Evolutionary conservation across 1,139 yeast species (phyloP).

Genomic region (Pneumocystis oryctolagi): DNA sequence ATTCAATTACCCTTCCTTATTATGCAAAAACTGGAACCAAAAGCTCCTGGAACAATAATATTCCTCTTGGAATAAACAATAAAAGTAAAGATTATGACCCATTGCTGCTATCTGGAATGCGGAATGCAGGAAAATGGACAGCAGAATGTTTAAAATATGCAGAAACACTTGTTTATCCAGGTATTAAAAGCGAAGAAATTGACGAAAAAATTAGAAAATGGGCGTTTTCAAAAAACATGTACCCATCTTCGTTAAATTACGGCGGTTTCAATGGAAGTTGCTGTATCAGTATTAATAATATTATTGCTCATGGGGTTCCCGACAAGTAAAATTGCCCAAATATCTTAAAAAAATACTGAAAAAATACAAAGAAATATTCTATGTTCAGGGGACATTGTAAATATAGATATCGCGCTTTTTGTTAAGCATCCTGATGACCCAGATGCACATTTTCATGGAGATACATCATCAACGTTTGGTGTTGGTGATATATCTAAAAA

Average conservation of each 20-base stretch:
- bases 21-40: not conserved
- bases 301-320: not conserved
- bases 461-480: conserved; percentile 2
- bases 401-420: conserved; percentile 1
- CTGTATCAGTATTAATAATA: not conserved
- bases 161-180: not conserved
- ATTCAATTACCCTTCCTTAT: not conserved
- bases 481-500: not conserved
- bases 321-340: not conserved
- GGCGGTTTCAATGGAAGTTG: not conserved
- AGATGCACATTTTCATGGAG: not conserved
- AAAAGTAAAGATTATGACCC: not conserved
- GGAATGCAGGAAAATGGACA: not conserved
- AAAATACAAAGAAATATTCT: not conserved
- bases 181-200: not conserved
- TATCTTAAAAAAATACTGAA: not conserved
- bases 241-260: not conserved
- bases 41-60: not conserved
- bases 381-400: not conserved
- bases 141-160: not conserved
- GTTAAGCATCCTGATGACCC: not conserved
- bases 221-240: not conserved
- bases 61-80: not conserved
- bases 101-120: not conserved
- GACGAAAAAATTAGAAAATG: not conserved